Percentiles rank a stretch among this genome's conserved stretches.
phyloP scores from a whole-genome alignment of 495 filamentous ascomycete species.

The Neurospora hispaniola region DNA sequence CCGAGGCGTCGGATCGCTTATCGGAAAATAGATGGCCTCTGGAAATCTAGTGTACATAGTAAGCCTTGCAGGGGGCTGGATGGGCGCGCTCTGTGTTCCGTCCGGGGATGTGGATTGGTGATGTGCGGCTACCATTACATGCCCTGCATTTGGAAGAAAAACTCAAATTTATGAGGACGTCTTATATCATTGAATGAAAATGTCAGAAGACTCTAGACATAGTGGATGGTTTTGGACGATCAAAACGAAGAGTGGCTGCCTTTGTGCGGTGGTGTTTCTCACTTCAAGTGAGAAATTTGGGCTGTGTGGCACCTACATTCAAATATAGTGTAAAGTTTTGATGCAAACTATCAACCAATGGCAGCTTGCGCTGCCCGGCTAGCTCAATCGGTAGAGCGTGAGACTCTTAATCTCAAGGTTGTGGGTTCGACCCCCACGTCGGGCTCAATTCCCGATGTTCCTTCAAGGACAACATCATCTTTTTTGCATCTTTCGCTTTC shows the following conservation, averaged over 20 bases:
- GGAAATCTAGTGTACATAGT: not conserved
- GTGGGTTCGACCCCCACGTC: not conserved
- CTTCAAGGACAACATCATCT: not conserved
- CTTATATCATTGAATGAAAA: not conserved
- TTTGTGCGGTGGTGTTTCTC: not conserved
- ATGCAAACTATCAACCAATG: not conserved
- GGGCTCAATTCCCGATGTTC: not conserved
- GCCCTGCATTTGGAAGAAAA: not conserved
- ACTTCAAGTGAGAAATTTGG: too few relatives aligned
- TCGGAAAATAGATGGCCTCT: not conserved
- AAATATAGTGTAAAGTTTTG: not conserved
- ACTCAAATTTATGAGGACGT: not conserved
- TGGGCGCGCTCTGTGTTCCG: not conserved
- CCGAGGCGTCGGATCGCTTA: not conserved
- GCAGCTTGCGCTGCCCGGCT: slow-evolving; percentile 24
- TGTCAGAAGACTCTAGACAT: not conserved
- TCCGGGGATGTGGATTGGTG: not conserved
- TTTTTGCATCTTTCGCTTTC: not conserved
- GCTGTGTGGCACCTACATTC: too few relatives aligned
- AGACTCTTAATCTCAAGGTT: slow-evolving; percentile 48
- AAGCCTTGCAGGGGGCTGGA: not conserved
- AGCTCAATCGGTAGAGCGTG: slow-evolving; percentile 69
- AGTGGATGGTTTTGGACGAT: not conserved
- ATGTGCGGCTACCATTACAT: not conserved
- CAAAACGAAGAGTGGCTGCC: not conserved